Evolutionary conservation across 148 eudicot species (phyloP).

Genomic region (Drosera capensis): DNA sequence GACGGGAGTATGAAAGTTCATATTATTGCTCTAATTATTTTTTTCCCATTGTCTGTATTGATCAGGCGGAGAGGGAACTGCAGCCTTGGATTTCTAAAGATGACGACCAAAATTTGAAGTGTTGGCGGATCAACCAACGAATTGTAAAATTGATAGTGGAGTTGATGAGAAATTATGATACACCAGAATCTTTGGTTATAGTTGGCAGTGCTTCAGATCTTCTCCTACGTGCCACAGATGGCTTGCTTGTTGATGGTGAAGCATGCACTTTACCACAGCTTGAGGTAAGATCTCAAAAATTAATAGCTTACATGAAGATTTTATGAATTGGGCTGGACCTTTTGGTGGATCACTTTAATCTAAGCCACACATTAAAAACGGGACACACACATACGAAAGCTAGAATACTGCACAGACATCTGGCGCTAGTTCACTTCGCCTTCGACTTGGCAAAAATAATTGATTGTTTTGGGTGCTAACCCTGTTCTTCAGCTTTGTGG

Average conservation of each 20-base stretch:
- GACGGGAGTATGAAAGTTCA: too few relatives aligned
- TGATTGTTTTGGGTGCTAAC: too few relatives aligned
- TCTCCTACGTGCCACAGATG: constrained; percentile 96
- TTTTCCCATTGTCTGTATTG: constrained; percentile 12
- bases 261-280: constrained; percentile 97
- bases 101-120: constrained; percentile 79
- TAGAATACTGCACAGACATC: too few relatives aligned
- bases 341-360: too few relatives aligned
- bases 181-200: constrained; percentile 76
- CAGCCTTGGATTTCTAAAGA: constrained; percentile 99
- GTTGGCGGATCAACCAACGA: constrained; percentile 92
- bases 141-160: constrained; percentile 86
- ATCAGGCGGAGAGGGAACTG: constrained; percentile 94
- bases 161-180: constrained; percentile 84
- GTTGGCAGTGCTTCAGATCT: constrained; percentile 88
- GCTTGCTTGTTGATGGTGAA: constrained; percentile 98
- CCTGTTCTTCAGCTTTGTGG: too few relatives aligned
- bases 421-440: too few relatives aligned
- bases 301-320: too few relatives aligned
- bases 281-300: constrained; percentile 50
- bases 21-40: constrained; percentile 5
- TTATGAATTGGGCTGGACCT: too few relatives aligned
- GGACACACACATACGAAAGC: too few relatives aligned
- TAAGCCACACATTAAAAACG: too few relatives aligned
- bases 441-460: too few relatives aligned